phyloP scores from a whole-genome alignment of 1,284 basidiomycete species.

The Ustilago nuda region DNA sequence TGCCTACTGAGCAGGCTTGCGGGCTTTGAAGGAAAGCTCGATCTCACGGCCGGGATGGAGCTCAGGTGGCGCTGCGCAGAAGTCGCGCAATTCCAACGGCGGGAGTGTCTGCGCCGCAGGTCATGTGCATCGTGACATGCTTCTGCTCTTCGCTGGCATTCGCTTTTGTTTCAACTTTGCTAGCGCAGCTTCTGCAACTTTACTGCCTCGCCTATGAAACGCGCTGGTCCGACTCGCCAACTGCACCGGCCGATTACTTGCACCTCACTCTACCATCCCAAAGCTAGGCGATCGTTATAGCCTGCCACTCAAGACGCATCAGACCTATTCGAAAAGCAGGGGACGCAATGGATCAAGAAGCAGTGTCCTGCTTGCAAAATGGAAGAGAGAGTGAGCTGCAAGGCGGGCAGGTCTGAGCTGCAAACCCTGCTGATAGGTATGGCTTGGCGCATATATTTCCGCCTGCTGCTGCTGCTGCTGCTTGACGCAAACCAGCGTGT shows the following conservation, averaged over 20 bases:
- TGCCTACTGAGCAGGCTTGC: conserved; percentile 10
- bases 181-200: conserved; percentile 1
- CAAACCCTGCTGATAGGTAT: conserved; percentile 16
- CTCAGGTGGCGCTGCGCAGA: neutral
- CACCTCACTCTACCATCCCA: neutral
- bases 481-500: conserved; percentile 1
- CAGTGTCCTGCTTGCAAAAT: neutral
- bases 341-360: neutral
- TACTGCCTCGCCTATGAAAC: neutral
- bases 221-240: neutral
- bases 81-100: conserved; percentile 4
- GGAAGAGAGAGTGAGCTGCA: neutral
- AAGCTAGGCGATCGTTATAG: neutral
- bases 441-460: conserved; percentile 30
- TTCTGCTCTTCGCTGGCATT: neutral
- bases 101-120: neutral
- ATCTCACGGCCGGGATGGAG: conserved; percentile 7
- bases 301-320: neutral
- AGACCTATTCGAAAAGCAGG: neutral
- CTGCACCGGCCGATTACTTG: neutral
- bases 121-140: conserved; percentile 12
- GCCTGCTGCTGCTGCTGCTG: conserved; percentile 2
- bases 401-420: conserved; percentile 7
- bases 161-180: neutral
- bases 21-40: neutral